Conservation (phyloP, 352 stramenopile genomes). For the Elongisporangium senticosum region DNA sequence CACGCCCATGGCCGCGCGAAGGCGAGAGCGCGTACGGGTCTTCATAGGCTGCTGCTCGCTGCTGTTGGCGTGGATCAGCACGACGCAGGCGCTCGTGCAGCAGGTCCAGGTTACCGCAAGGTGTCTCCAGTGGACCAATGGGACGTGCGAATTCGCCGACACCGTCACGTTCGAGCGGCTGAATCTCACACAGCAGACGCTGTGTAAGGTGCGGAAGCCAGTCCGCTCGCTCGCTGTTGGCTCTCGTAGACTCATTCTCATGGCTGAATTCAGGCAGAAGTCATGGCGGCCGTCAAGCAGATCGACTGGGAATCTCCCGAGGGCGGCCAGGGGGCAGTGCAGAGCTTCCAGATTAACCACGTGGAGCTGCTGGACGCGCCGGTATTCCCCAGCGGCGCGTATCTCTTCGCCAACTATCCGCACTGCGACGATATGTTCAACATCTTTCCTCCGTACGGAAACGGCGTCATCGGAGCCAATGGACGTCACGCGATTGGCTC, state of each 20-base stretch:
- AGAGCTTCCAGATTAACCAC: slow-evolving; percentile 58
- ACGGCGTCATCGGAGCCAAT: slow-evolving; percentile 56
- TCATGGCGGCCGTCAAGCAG: slow-evolving; percentile 75
- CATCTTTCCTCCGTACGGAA: slow-evolving; percentile 70
- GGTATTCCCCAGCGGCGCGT: slow-evolving; percentile 58
- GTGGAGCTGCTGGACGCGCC: slow-evolving; percentile 48
- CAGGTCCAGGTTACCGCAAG: slow-evolving; percentile 58
- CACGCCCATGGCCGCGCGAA: slow-evolving; percentile 1
- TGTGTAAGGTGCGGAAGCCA: slow-evolving; percentile 51
- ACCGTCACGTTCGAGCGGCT: slow-evolving; percentile 38
- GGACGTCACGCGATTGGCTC: slow-evolving; percentile 62
- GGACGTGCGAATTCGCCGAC: slow-evolving; percentile 48
- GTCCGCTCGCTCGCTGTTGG: neutral
- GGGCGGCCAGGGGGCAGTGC: slow-evolving; percentile 46
- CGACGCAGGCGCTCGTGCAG: slow-evolving; percentile 29
- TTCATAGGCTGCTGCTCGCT: slow-evolving; percentile 7
- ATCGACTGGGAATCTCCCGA: slow-evolving; percentile 66
- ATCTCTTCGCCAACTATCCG: slow-evolving; percentile 64
- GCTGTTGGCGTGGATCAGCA: neutral
- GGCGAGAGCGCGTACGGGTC: neutral
- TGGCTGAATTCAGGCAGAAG: slow-evolving; percentile 36
- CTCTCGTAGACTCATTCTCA: neutral
- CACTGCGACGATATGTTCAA: slow-evolving; percentile 86
- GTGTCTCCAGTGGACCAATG: slow-evolving; percentile 45
- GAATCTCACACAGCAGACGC: slow-evolving; percentile 47